A percentile compares a stretch with the other conserved stretches of the same genome.
These are phyloP conservation scores for Colletotrichum theobromicola DNA, from an alignment of 2,329 filamentous ascomycete genomes.

Conservation along the genomic window DNA sequence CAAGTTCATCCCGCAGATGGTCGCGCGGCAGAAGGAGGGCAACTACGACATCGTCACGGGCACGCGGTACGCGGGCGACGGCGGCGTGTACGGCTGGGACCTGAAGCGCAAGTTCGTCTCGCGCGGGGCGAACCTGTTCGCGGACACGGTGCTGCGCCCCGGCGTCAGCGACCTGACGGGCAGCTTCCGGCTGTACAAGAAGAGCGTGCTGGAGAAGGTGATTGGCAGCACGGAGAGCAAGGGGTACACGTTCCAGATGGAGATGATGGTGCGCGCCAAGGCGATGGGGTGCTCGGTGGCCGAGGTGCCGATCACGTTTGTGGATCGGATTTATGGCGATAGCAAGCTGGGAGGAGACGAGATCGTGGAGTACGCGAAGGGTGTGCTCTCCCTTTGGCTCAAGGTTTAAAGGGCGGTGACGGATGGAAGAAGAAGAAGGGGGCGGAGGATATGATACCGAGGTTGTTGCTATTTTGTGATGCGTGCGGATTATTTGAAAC, in stretches of 20 bases:
- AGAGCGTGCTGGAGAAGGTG: conserved; percentile 84
- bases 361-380: conserved; percentile 96
- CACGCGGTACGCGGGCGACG: conserved; percentile 87
- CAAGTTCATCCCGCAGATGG: conserved; percentile 97
- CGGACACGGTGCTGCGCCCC: conserved; percentile 90
- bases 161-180: conserved; percentile 96
- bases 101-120: conserved; percentile 86
- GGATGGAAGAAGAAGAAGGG: background rate
- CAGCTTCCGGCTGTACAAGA: conserved; percentile 95
- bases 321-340: conserved; percentile 94
- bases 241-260: conserved; percentile 99
- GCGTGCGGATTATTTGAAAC: background rate
- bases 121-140: conserved; percentile 91
- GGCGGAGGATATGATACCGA: background rate
- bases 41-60: conserved; percentile 97
- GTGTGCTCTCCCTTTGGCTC: conserved; percentile 77
- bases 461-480: background rate
- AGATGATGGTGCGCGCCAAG: conserved; percentile 98
- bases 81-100: conserved; percentile 96
- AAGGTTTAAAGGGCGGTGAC: conserved; percentile 69
- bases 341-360: conserved; percentile 93
- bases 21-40: conserved; percentile 74
- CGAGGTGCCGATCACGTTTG: conserved; percentile 96
- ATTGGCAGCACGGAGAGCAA: conserved; percentile 92
- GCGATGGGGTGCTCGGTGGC: conserved; percentile 92